Evolutionary conservation across 1,139 yeast genomes (phyloP).

Genomic region (Magnusiomyces suaveolens): DNA sequence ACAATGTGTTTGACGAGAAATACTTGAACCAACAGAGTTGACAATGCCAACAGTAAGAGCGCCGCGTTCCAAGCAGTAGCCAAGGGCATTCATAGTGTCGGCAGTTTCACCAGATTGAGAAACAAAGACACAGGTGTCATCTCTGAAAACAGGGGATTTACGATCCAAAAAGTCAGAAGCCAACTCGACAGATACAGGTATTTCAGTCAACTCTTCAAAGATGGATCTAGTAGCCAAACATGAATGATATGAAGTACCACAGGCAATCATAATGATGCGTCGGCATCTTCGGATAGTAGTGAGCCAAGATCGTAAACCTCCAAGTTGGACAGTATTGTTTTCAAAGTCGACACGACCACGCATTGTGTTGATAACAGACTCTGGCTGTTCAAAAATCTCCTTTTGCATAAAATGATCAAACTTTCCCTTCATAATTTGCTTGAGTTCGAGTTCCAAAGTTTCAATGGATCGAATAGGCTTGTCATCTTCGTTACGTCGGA

Average conservation of each 20-base stretch:
- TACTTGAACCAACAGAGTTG: slow-evolving; percentile 87
- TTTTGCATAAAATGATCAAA: slow-evolving; percentile 97
- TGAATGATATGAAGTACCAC: slow-evolving; percentile 98
- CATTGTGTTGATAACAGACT: slow-evolving; percentile 96
- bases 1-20: slow-evolving; percentile 93
- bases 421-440: slow-evolving; percentile 96
- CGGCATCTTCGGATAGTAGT: slow-evolving; percentile 90
- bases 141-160: slow-evolving; percentile 91
- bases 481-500: slow-evolving; percentile 81
- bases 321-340: slow-evolving; percentile 64
- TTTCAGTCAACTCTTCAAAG: slow-evolving; percentile 92
- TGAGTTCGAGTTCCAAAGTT: slow-evolving; percentile 92
- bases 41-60: slow-evolving; percentile 97
- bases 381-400: slow-evolving; percentile 98
- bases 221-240: slow-evolving; percentile 94
- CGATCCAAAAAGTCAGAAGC: slow-evolving; percentile 97
- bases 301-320: slow-evolving; percentile 80
- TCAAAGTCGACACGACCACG: slow-evolving; percentile 97
- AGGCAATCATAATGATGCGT: slow-evolving; percentile 95
- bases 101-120: slow-evolving; percentile 99
- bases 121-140: slow-evolving; percentile 94
- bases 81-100: slow-evolving; percentile 92
- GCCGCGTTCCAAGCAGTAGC: slow-evolving; percentile 93
- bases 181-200: slow-evolving; percentile 90
- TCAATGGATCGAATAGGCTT: slow-evolving; percentile 92